phyloP scores from a whole-genome alignment of 208 protist genomes.

The Leptomonas pyrrhocoris region DNA sequence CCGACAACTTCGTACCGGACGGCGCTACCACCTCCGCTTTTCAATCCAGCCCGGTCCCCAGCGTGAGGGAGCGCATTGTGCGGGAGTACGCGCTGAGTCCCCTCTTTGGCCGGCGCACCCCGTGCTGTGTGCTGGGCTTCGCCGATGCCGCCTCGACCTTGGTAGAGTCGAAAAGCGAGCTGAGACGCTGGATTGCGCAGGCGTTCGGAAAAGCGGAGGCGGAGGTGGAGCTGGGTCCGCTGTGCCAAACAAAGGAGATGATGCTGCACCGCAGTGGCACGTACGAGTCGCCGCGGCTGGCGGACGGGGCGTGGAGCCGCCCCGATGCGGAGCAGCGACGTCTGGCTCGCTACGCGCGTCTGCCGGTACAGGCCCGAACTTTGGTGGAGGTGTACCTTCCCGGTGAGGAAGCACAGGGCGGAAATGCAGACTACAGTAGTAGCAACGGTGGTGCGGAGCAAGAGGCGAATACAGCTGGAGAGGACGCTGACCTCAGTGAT shows the following conservation, averaged over 20 bases:
- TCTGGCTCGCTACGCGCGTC: slow-evolving; percentile 42
- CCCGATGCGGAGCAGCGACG: slow-evolving; percentile 30
- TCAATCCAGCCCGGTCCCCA: slow-evolving; percentile 74
- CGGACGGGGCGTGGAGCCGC: slow-evolving; percentile 33
- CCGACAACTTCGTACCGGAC: slow-evolving; percentile 79
- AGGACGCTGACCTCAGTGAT: slow-evolving; percentile 14
- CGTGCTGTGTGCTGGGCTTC: slow-evolving; percentile 71
- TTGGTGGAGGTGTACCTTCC: slow-evolving; percentile 66
- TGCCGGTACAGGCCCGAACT: slow-evolving; percentile 56
- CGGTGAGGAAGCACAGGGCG: too few species aligned
- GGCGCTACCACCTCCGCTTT: slow-evolving; percentile 61
- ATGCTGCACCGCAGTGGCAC: slow-evolving; percentile 57
- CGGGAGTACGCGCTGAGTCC: slow-evolving; percentile 80
- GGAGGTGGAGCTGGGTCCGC: slow-evolving; percentile 50
- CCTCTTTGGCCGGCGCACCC: slow-evolving; percentile 63
- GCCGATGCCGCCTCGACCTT: slow-evolving; percentile 30
- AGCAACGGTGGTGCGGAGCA: neutral
- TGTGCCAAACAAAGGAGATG: slow-evolving; percentile 71
- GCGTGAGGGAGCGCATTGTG: slow-evolving; percentile 59
- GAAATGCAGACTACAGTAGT: too few species aligned
- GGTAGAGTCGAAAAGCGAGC: slow-evolving; percentile 29
- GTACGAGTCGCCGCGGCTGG: slow-evolving; percentile 58
- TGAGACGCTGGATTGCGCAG: slow-evolving; percentile 40
- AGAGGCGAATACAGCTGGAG: neutral
- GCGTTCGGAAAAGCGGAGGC: slow-evolving; percentile 27